These are phyloP conservation scores for Claviceps pazoutovae DNA, from an alignment of 2,329 filamentous ascomycete species.

Conservation along the genomic window DNA sequence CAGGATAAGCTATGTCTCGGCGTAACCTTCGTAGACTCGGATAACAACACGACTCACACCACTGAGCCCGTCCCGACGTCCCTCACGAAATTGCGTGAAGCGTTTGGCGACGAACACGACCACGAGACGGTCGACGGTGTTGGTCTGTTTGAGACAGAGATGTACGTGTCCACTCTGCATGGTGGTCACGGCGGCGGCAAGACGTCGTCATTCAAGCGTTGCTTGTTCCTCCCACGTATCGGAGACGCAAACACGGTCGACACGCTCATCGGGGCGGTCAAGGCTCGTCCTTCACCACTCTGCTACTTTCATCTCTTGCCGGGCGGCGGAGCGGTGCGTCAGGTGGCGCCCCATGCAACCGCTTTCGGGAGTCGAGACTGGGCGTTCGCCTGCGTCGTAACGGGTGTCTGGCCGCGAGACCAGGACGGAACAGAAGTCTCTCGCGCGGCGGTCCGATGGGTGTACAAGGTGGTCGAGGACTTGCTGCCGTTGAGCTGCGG, in stretches of 20 bases:
- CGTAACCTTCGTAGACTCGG: not conserved
- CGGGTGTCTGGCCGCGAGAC: constrained; percentile 44
- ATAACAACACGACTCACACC: not conserved
- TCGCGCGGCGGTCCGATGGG: constrained; percentile 33
- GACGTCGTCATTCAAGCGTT: constrained; percentile 51
- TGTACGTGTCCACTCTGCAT: constrained; percentile 48
- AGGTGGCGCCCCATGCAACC: constrained; percentile 29
- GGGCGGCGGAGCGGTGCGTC: constrained; percentile 37
- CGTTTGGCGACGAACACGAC: constrained; percentile 21
- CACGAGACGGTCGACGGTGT: constrained; percentile 29
- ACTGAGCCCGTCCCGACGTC: not conserved
- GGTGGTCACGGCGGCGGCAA: constrained; percentile 41
- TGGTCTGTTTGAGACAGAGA: constrained; percentile 42
- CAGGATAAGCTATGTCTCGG: not conserved
- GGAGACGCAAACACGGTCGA: constrained; percentile 18
- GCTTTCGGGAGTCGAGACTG: constrained; percentile 51
- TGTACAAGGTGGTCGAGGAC: constrained; percentile 33
- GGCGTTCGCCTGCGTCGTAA: constrained; percentile 50
- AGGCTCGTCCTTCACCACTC: constrained; percentile 32
- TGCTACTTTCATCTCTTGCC: constrained; percentile 52
- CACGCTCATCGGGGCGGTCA: constrained; percentile 29
- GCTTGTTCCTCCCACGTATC: constrained; percentile 42
- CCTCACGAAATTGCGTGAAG: not conserved
- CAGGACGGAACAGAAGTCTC: constrained; percentile 31
- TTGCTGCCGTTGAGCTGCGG: constrained; percentile 38